Base-by-base conservation (phyloP, 768 basidiomycete species). In the Hemileccinum rubropunctum region DNA sequence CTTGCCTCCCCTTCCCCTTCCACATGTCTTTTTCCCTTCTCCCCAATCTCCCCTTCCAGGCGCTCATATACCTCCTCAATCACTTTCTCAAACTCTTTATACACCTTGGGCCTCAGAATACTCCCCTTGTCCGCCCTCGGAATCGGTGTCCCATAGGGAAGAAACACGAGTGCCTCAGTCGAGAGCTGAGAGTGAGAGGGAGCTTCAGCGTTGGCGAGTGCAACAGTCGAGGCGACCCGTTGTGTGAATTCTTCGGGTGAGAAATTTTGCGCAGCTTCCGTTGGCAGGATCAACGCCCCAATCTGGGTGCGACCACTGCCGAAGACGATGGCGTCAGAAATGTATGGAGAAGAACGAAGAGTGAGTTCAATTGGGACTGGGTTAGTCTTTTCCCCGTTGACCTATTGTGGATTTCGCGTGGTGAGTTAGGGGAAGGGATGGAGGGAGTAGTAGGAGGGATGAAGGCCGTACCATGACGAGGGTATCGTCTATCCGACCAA, bases 401-500 rank as follows among this genome's bases (percentile, higher is more conserved):
- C 56, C 63, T 64, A n/a, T 9, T 70, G 23, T 23, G 28, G 28
- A 28, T 30, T 30, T 30, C 11, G 28, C 23, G 28, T 30, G 28
- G 7, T 30, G 2, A 30, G 28, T 30, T 23, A 23, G 23, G 23
- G 23, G 23, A 30, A 4, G 28, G 28, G 28, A 9, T 30, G 8
- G 11, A 30, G 15, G 11, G 10, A 17, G 3, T 2, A 8, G 8
- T 4, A 3, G 11, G 32, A 9, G 23, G 23, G 23, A 23, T 23
- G 23, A 23, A 23, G 28, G 28, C n/a, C 46, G 23, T 51, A 65
- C 65, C 63, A 65, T 65, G 1, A 77, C 73, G 10, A 83, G 68
- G 0, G 78, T 81, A 48, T 83, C 81, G 52, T 82, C 81, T 39
- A 79, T 61, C 23, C 81, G 65, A 1, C 81, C 80, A n/a, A 77